A percentile compares a stretch with the other conserved stretches of the same genome.
Evolutionary conservation across 768 basidiomycete genomes (phyloP).

Genomic region (Chalciporus piperatus): DNA sequence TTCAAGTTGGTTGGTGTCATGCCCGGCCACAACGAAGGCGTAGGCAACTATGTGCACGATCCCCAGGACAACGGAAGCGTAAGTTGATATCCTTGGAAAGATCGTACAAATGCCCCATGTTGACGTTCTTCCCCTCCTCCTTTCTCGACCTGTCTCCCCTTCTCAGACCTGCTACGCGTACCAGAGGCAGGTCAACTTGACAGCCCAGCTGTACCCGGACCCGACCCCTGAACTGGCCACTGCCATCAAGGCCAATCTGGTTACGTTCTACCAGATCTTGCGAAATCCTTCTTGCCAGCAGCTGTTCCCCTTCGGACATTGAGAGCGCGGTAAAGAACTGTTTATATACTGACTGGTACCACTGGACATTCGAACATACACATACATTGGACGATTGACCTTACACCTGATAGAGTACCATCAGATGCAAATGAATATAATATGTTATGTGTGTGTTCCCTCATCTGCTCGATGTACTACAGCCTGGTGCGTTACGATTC

Average conservation of each 20-base stretch:
- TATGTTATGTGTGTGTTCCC: too few species aligned
- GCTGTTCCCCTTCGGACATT: slow-evolving; percentile 17
- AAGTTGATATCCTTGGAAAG: neutral
- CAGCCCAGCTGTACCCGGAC: slow-evolving; percentile 19
- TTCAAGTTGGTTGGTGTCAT: neutral
- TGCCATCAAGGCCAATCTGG: slow-evolving; percentile 23
- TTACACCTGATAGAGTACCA: too few species aligned
- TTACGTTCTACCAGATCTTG: slow-evolving; percentile 13
- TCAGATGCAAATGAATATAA: too few species aligned
- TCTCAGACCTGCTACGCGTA: slow-evolving; percentile 18
- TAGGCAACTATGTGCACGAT: slow-evolving; percentile 14
- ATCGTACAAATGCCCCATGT: neutral
- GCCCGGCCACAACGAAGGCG: slow-evolving; percentile 19
- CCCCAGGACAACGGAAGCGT: slow-evolving; percentile 11
- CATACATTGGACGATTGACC: too few species aligned
- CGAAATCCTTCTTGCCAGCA: slow-evolving; percentile 11
- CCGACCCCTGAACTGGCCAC: slow-evolving; percentile 16
- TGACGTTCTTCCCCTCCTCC: slow-evolving; percentile 1
- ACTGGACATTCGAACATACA: too few species aligned
- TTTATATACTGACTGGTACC: too few species aligned
- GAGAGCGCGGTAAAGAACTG: neutral
- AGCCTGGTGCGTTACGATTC: too few species aligned
- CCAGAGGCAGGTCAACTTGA: slow-evolving; percentile 20
- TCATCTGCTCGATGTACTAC: too few species aligned
- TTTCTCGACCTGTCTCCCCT: slow-evolving; percentile 4